Percentiles rank a stretch among this genome's conserved stretches.
Conservation (phyloP, 805 yeast genomes). For the Cyberlindnera maclurae region DNA sequence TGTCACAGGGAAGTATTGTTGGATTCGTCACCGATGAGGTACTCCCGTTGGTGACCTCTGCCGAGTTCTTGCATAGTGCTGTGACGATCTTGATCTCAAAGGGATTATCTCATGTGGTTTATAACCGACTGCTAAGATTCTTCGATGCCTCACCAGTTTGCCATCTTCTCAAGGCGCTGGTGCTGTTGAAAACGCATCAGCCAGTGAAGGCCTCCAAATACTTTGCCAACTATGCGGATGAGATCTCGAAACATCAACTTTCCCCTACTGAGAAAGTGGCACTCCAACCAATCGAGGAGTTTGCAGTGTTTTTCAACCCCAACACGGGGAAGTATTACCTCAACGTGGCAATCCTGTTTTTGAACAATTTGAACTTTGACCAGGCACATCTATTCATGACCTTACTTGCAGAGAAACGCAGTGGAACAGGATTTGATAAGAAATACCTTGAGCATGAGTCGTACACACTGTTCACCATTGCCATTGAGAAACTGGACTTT, state of each 20-base stretch:
- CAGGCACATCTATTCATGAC: constrained; percentile 32
- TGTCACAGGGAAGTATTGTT: constrained; percentile 7
- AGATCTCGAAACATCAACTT: constrained; percentile 22
- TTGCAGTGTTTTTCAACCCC: constrained; percentile 22
- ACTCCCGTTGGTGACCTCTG: constrained; percentile 14
- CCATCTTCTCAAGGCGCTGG: constrained; percentile 17
- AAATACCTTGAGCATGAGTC: constrained; percentile 19
- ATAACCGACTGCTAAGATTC: constrained; percentile 13
- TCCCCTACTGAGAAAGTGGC: constrained; percentile 18
- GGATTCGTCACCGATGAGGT: constrained; percentile 10
- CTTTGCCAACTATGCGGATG: constrained; percentile 23
- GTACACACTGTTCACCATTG: constrained; percentile 20
- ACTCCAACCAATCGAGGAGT: constrained; percentile 17
- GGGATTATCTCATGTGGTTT: constrained; percentile 8
- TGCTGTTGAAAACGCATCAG: constrained; percentile 20
- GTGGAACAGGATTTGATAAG: constrained; percentile 16
- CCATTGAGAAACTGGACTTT: constrained; percentile 26
- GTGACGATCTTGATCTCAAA: constrained; percentile 9
- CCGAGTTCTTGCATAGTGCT: constrained; percentile 12
- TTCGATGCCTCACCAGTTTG: constrained; percentile 15
- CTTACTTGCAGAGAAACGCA: constrained; percentile 17
- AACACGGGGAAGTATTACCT: constrained; percentile 31
- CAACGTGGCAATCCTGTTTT: constrained; percentile 32
- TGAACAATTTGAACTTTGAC: constrained; percentile 23
- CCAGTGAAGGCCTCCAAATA: constrained; percentile 25